These are phyloP conservation scores for Tetraselmis chui DNA, from an alignment of 139 green algal species.

Conservation along the genomic window DNA sequence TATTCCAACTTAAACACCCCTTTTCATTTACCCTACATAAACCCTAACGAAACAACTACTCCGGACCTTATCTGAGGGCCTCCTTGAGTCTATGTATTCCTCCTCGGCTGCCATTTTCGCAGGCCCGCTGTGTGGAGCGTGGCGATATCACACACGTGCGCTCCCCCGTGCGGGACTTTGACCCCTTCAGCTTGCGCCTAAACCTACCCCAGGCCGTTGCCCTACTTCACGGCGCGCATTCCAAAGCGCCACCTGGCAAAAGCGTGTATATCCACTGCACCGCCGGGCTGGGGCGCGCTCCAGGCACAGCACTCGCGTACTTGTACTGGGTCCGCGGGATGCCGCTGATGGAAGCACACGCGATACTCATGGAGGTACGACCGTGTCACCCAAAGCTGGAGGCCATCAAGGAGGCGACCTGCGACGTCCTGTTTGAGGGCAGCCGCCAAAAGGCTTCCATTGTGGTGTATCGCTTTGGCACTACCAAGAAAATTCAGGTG, in stretches of 20 bases:
- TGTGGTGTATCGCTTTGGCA: constrained; percentile 29
- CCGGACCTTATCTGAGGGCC: constrained; percentile 41
- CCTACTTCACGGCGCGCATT: constrained; percentile 38
- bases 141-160: constrained; percentile 31
- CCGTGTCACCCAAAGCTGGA: constrained; percentile 52
- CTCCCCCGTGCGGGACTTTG: constrained; percentile 72
- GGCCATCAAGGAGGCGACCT: constrained; percentile 71
- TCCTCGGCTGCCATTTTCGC: constrained; percentile 20
- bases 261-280: constrained; percentile 93
- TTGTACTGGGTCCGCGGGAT: constrained; percentile 82
- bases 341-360: constrained; percentile 53
- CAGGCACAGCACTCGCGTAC: constrained; percentile 80
- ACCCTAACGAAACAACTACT: constrained; percentile 5
- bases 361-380: constrained; percentile 29
- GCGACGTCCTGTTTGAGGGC: constrained; percentile 68
- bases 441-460: constrained; percentile 32
- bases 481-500: constrained; percentile 25
- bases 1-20: not conserved
- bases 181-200: constrained; percentile 72
- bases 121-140: constrained; percentile 16
- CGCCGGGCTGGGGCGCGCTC: constrained; percentile 84
- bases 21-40: not conserved
- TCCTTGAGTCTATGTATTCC: constrained; percentile 63
- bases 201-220: constrained; percentile 49
- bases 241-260: constrained; percentile 21